These are phyloP conservation scores for Pelargonium nanum DNA, from an alignment of 345 rosid genomes.

Conservation along the genomic window DNA sequence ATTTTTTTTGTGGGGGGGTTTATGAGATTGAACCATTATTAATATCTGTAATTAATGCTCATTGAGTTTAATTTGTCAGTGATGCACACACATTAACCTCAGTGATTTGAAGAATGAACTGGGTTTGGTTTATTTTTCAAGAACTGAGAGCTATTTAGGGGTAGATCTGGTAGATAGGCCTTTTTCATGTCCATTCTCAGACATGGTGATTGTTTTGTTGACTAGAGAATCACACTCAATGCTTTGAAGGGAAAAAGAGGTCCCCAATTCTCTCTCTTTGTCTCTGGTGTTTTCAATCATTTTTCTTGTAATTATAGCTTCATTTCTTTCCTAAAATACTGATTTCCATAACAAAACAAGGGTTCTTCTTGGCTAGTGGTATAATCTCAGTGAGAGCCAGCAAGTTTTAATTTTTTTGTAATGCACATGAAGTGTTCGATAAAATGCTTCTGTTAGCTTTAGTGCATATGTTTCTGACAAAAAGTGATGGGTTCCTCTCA, in stretches of 20 bases:
- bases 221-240: constrained; percentile 1
- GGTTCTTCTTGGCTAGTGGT: no score
- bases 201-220: constrained; percentile 12
- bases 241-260: background rate
- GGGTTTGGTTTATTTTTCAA: no score
- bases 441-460: constrained; percentile 2
- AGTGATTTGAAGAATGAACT: no score
- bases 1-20: no score
- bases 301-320: constrained; percentile 6
- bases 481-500: constrained; percentile 18
- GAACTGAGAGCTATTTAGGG: background rate
- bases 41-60: no score
- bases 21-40: no score
- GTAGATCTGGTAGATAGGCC: background rate
- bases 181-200: constrained; percentile 3
- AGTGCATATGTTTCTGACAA: constrained; percentile 20
- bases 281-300: background rate
- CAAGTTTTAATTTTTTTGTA: no score
- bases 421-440: no score
- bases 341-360: no score
- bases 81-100: no score
- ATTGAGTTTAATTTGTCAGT: no score
- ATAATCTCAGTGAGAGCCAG: no score
- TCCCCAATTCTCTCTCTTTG: background rate
- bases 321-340: background rate